Evolutionary conservation across 2,329 filamentous ascomycete genomes (phyloP), one percentile per base, ranked within the genome.

Genomic region (Blastomyces emzantsi): DNA sequence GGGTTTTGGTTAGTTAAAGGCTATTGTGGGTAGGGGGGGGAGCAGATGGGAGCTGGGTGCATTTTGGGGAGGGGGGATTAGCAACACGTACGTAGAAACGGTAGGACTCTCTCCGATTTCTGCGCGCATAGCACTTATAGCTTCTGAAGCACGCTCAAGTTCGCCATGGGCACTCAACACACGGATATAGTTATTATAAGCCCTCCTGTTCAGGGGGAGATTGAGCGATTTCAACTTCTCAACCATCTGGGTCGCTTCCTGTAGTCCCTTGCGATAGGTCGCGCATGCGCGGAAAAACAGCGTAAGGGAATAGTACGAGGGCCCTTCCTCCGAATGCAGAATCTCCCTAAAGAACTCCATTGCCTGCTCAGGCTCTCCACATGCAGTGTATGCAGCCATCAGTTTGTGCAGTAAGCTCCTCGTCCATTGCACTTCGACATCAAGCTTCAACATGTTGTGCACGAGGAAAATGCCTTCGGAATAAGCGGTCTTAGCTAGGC

Each of bases 361-460:
- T 1, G 90, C 90, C 62, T 84, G 83, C 39, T 82, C 76, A 0
- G 88, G 81, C 67, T 86, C 81, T 7, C 84, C 89, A 70, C 86
- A 89, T 0, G 85, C 83, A 0, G 86, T 85, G 72, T 96, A 93
- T 0, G 90, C 92, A 15, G 94, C 81, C 87, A 99, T 96, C 59
- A 97, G 79, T 0, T 89, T 86, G 70, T 96, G 97, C 69, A 88
- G 85, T 1, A 97, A 80, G 63, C 80, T 81, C 0, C 93, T 97
- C 69, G 84, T 87, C 4, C 88, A 82, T 69, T 92, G 86, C 47
- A 97, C 82, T 52, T 85, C 84, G n/a, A 87, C 83, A 74, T 99
- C 94, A 74, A 97, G 87, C 77, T 96, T 97, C 68, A 97, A 82
- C 85, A 96, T 93, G 73, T 97, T 96, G 78, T 96, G 89, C 1